Percentiles rank a stretch among this genome's conserved stretches.
Evolutionary conservation across 2,329 filamentous ascomycete genomes (phyloP).

Genomic region (Trichoderma semiorbis): DNA sequence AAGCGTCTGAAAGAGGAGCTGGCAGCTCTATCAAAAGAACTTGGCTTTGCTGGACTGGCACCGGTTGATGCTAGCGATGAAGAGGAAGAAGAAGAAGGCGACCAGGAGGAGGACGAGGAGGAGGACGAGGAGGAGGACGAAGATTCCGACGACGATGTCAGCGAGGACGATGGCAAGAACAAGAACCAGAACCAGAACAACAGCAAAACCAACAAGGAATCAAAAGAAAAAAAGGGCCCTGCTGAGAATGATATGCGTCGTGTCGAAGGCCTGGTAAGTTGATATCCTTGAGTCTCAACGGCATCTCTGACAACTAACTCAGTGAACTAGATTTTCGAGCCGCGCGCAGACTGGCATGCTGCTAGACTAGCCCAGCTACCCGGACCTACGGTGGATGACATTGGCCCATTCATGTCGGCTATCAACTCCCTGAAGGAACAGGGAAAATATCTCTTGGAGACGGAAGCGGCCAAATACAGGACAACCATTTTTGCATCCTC

Average conservation of each 20-base stretch:
- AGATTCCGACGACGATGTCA: slow-evolving; percentile 14
- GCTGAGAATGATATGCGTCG: slow-evolving; percentile 24
- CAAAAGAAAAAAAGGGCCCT: not conserved
- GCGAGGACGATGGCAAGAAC: not conserved
- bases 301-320: slow-evolving; percentile 34
- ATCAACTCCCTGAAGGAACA: slow-evolving; percentile 60
- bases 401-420: slow-evolving; percentile 40
- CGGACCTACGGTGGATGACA: slow-evolving; percentile 42
- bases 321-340: slow-evolving; percentile 50
- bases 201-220: not conserved
- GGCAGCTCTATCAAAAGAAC: slow-evolving; percentile 37
- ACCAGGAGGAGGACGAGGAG: slow-evolving; percentile 30
- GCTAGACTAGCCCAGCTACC: slow-evolving; percentile 44
- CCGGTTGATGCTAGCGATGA: slow-evolving; percentile 38
- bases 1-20: slow-evolving; percentile 39
- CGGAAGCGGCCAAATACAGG: slow-evolving; percentile 73
- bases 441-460: slow-evolving; percentile 70
- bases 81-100: slow-evolving; percentile 31
- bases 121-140: slow-evolving; percentile 27
- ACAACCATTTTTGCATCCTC: slow-evolving; percentile 74
- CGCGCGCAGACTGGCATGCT: slow-evolving; percentile 56
- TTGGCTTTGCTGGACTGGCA: slow-evolving; percentile 35
- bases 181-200: not conserved
- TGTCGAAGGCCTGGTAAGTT: slow-evolving; percentile 35
- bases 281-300: not conserved